Evolutionary conservation across 2,329 filamentous ascomycete species (phyloP).

Genomic region (Aspergillus ibericus): DNA sequence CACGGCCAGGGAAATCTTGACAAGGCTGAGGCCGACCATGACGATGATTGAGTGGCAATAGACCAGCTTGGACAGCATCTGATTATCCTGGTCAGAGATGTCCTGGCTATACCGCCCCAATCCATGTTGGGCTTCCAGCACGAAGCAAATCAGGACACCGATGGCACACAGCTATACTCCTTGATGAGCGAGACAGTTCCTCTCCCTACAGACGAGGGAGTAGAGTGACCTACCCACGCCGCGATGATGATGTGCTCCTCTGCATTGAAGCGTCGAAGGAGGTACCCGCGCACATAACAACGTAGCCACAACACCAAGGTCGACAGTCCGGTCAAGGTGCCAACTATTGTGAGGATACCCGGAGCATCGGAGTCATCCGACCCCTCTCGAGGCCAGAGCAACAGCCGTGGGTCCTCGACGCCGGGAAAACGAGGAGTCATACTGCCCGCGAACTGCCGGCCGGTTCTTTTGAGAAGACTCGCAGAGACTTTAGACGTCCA

Average conservation of each 20-base stretch:
- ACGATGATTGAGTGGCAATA: conserved; percentile 51
- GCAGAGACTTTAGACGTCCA: neutral
- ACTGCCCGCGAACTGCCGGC: neutral
- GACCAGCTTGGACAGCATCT: conserved; percentile 41
- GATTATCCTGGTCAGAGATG: conserved; percentile 35
- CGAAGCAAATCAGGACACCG: conserved; percentile 42
- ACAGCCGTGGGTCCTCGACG: neutral
- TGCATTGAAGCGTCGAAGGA: conserved; percentile 50
- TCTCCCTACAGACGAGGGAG: conserved; percentile 15
- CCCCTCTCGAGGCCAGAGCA: neutral
- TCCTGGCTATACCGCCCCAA: conserved; percentile 48
- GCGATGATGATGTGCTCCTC: conserved; percentile 52
- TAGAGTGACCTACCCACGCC: conserved; percentile 39
- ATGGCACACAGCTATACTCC: conserved; percentile 22
- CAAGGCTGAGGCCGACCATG: conserved; percentile 46
- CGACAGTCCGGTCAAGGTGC: conserved; percentile 41
- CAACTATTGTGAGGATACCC: conserved; percentile 42
- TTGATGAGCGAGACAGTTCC: neutral
- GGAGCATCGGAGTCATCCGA: conserved; percentile 9
- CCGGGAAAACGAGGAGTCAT: neutral
- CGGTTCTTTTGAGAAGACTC: neutral
- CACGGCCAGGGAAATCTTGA: conserved; percentile 45
- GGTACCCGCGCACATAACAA: conserved; percentile 47
- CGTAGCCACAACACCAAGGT: conserved; percentile 44
- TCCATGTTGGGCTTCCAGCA: conserved; percentile 47